These are phyloP conservation scores for Solanum raphanifolium DNA, from an alignment of 257 asterid genomes.

Conservation along the genomic window DNA sequence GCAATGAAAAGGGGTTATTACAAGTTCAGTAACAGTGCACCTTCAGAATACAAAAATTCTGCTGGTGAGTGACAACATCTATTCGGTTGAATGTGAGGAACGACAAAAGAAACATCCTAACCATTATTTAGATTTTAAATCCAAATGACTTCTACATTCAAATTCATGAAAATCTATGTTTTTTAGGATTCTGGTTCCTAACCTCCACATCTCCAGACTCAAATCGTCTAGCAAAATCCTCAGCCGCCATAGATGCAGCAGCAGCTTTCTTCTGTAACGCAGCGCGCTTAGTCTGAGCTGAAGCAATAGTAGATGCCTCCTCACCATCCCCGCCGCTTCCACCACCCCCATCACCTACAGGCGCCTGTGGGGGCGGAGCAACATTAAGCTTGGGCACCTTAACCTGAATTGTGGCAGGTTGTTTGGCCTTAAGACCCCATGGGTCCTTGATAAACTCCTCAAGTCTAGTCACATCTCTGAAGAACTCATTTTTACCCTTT, in stretches of 20 bases:
- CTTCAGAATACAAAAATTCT: background rate
- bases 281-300: constrained; percentile 69
- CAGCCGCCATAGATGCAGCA: constrained; percentile 70
- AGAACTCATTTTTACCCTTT: constrained; percentile 47
- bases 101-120: background rate
- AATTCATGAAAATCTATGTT: constrained; percentile 3
- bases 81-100: background rate
- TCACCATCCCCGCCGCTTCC: constrained; percentile 26
- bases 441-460: constrained; percentile 84
- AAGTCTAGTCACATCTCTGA: constrained; percentile 55
- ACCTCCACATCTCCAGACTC: constrained; percentile 89
- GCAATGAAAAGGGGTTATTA: background rate
- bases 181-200: background rate
- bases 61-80: background rate
- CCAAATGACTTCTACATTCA: background rate
- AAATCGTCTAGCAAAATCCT: constrained; percentile 69
- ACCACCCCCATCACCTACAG: constrained; percentile 9
- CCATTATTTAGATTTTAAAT: background rate
- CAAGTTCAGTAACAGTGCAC: background rate
- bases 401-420: constrained; percentile 71
- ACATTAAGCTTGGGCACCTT: constrained; percentile 72
- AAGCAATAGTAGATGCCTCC: constrained; percentile 42
- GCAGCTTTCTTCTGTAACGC: constrained; percentile 93
- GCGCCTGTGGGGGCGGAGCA: constrained; percentile 10
- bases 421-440: constrained; percentile 60